Evolutionary conservation across 768 basidiomycete genomes (phyloP).

Genomic region (Goffeauzyma gilvescens): DNA sequence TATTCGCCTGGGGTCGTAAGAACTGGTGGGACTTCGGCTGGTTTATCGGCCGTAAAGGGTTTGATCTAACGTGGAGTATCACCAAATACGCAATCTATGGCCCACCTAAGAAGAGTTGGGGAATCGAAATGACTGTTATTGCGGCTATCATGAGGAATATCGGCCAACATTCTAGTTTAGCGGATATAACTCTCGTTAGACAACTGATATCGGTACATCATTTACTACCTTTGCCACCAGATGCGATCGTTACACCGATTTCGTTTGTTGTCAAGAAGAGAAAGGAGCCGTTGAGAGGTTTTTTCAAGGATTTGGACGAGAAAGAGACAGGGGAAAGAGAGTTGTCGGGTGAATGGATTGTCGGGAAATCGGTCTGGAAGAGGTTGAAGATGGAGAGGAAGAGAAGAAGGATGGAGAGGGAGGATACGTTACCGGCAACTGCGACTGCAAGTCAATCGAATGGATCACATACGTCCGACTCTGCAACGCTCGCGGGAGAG

Average conservation of each 20-base stretch:
- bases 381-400: constrained; percentile 7
- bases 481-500: too few species aligned
- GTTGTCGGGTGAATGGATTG: constrained; percentile 87
- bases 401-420: background rate
- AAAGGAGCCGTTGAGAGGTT: background rate
- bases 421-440: background rate
- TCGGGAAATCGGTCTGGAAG: constrained; percentile 73
- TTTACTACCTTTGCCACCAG: constrained; percentile 67
- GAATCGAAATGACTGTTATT: constrained; percentile 42
- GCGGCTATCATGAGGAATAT: constrained; percentile 58
- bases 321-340: constrained; percentile 34
- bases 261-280: constrained; percentile 57
- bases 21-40: constrained; percentile 12
- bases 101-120: constrained; percentile 77
- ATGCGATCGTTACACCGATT: constrained; percentile 85
- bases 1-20: constrained; percentile 6
- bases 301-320: background rate
- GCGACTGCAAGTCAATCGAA: background rate
- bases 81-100: constrained; percentile 65
- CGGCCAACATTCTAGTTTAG: constrained; percentile 57
- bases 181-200: constrained; percentile 47
- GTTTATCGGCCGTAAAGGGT: constrained; percentile 23
- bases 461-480: too few species aligned
- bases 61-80: constrained; percentile 33
- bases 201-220: constrained; percentile 58